phyloP scores from a whole-genome alignment of 2,329 filamentous ascomycete species.

The Alternaria novae-zelandiae region DNA sequence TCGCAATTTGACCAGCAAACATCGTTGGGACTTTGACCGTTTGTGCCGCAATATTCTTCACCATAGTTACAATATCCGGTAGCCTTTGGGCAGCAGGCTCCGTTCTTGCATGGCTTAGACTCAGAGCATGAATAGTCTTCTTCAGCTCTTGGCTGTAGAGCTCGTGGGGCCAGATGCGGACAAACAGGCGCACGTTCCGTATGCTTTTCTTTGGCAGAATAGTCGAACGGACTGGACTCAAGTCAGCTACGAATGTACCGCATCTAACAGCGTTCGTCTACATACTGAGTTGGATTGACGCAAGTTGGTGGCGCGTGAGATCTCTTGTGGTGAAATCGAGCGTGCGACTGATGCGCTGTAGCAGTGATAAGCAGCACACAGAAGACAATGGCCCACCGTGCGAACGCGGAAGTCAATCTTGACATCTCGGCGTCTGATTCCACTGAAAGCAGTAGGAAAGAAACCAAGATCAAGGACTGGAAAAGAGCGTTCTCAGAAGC shows the following conservation, averaged over 20 bases:
- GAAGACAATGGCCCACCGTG: not conserved
- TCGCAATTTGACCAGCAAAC: conserved; percentile 3
- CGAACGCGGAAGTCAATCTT: not conserved
- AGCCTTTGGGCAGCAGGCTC: not conserved
- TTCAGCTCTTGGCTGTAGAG: not conserved
- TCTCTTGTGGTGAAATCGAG: too few relatives aligned
- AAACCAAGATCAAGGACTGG: not conserved
- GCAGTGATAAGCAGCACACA: not conserved
- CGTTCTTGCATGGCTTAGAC: not conserved
- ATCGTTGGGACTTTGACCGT: not conserved
- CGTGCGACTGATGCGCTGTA: too few relatives aligned
- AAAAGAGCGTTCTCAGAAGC: not conserved
- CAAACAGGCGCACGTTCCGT: not conserved
- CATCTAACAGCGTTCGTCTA: too few relatives aligned
- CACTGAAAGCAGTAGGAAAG: not conserved
- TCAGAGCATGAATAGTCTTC: not conserved
- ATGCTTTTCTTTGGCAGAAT: too few relatives aligned
- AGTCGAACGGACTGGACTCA: too few relatives aligned
- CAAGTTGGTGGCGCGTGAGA: too few relatives aligned
- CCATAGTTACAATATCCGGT: not conserved
- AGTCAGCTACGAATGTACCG: too few relatives aligned
- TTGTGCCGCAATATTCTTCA: not conserved
- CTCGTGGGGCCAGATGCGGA: not conserved
- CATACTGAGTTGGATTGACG: too few relatives aligned
- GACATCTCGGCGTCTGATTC: not conserved